Percentiles rank a stretch among this genome's conserved stretches.
Conservation (phyloP, 164 flowering plant species). For the grape (Vitis vinifera) region ASM3070453v1 NC_081805.1:25605001-25605500, state of each 20-base stretch:
- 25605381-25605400: conserved; percentile 79
- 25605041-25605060: too few species aligned
- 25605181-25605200: conserved; percentile 20
- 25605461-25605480: neutral
- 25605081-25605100: neutral
- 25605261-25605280: neutral
- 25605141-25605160: too few species aligned
- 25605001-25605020: too few species aligned
- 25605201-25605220: conserved; percentile 13
- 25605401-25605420: conserved; percentile 46
- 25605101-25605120: neutral
- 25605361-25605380: conserved; percentile 69
- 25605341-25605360: conserved; percentile 59
- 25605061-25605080: too few species aligned
- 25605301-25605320: neutral
- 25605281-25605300: neutral
- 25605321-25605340: conserved; percentile 55
- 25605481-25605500: too few species aligned
- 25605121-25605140: neutral
- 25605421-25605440: conserved; percentile 67
- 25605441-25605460: conserved; percentile 26
- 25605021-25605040: too few species aligned
- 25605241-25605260: neutral
- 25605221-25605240: neutral
- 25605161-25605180: neutral